Evolutionary conservation across 768 basidiomycete species (phyloP).

Genomic region (Nevesoporus exiguus): DNA sequence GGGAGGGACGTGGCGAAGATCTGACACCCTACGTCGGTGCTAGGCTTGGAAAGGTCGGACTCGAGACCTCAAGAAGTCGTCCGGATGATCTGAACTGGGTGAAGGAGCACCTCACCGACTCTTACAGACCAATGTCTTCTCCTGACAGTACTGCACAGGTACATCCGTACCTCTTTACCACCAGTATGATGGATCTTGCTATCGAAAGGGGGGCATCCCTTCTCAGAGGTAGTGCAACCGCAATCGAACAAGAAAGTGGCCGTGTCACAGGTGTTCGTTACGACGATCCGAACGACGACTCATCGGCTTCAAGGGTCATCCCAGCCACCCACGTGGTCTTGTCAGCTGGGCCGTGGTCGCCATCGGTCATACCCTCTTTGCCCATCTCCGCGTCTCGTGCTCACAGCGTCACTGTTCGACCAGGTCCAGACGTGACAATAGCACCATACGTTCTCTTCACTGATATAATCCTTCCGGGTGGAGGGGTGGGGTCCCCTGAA

Average conservation of each 20-base stretch:
- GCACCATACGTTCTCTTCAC: constrained; percentile 84
- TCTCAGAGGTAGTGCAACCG: constrained; percentile 44
- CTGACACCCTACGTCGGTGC: constrained; percentile 12
- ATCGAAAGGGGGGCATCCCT: constrained; percentile 49
- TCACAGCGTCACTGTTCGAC: constrained; percentile 67
- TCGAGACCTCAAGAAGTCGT: constrained; percentile 33
- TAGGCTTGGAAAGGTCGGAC: constrained; percentile 39
- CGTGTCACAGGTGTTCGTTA: constrained; percentile 48
- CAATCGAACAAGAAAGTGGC: constrained; percentile 41
- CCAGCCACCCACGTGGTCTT: constrained; percentile 69
- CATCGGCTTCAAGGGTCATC: constrained; percentile 31
- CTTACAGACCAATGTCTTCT: constrained; percentile 56
- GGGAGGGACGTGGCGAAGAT: constrained; percentile 61
- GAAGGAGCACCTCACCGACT: constrained; percentile 52
- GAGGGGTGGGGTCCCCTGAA: constrained; percentile 48
- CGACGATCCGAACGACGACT: constrained; percentile 20
- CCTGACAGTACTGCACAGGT: constrained; percentile 65
- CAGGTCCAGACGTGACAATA: constrained; percentile 42
- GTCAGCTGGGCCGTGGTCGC: constrained; percentile 86
- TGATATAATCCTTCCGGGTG: constrained; percentile 49
- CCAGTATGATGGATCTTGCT: constrained; percentile 65
- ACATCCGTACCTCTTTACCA: constrained; percentile 72
- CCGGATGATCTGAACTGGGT: constrained; percentile 56
- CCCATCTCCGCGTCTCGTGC: constrained; percentile 65
- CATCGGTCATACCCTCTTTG: constrained; percentile 51